phyloP scores from a whole-genome alignment of 2,329 filamentous ascomycete genomes.

The Xylariaceae sp. region DNA sequence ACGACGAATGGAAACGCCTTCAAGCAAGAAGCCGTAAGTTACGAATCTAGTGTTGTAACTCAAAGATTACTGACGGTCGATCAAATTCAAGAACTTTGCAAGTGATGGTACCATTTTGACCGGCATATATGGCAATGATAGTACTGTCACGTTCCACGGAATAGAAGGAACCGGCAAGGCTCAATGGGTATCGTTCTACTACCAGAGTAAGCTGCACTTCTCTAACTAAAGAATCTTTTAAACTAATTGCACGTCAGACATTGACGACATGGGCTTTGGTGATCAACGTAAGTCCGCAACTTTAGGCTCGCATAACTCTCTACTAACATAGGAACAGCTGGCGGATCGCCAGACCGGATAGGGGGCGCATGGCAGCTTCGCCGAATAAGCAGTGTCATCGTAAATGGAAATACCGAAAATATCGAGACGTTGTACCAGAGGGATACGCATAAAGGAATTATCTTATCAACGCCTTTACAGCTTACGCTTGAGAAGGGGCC shows the following conservation, averaged over 20 bases:
- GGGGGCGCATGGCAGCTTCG: slow-evolving; percentile 64
- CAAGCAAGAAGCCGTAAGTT: slow-evolving; percentile 56
- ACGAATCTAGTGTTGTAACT: background rate
- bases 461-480: slow-evolving; percentile 62
- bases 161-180: slow-evolving; percentile 56
- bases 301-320: background rate
- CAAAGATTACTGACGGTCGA: slow-evolving; percentile 22
- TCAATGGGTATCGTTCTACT: slow-evolving; percentile 64
- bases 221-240: background rate
- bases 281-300: slow-evolving; percentile 47
- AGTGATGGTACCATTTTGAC: slow-evolving; percentile 54
- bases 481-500: slow-evolving; percentile 58
- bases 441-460: slow-evolving; percentile 64
- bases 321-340: slow-evolving; percentile 41
- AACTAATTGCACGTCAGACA: slow-evolving; percentile 44
- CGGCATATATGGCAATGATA: slow-evolving; percentile 61
- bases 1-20: slow-evolving; percentile 54
- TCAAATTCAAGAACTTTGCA: slow-evolving; percentile 48
- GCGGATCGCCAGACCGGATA: slow-evolving; percentile 64
- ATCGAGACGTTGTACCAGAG: slow-evolving; percentile 58
- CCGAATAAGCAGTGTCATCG: slow-evolving; percentile 64
- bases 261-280: slow-evolving; percentile 66
- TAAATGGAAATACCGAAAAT: slow-evolving; percentile 58
- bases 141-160: slow-evolving; percentile 56
- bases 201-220: slow-evolving; percentile 48